Base-by-base conservation (phyloP, 768 basidiomycete species). In the Boletus eberwhitei region DNA sequence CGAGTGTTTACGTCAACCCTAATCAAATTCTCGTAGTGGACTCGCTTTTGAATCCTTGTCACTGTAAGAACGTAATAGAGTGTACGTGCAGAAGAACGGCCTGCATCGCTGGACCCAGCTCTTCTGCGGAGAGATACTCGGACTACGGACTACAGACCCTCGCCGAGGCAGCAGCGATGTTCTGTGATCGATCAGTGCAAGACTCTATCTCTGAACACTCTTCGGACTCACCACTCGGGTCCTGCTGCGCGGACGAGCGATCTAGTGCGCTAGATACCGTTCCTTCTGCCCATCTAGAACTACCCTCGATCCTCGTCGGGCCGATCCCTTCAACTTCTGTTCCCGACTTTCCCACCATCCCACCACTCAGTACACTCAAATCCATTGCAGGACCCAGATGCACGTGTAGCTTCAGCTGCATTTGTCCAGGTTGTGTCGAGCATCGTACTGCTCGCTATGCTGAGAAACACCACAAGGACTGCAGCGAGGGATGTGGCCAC, bases 401-500 rank as follows among this genome's bases (percentile, higher is more conserved):
- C 64, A 86, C 84, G 8, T 90, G 88, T 63, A 87, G 87, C 31
- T 67, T 81, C 40, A 71, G 73, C 38, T 91, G 88, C 63, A 77
- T 77, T 14, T 91, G 88, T 68, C 87, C 87, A 0, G 87, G 87
- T 34, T 91, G 88, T 64, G 66, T 80, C 11, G 77, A 86, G 60
- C 88, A 90, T 63, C 84, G 86, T n/a, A 81, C 83, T 1, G 53
- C 69, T 17, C 75, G 76, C 17, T 66, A 82, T 54, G 78, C 72
- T 19, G 75, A 75, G 41, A 57, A 55, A 36, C 66, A 71, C 21
- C 62, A 65, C 54, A 65, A 60, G 35, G 74, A 75, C 60, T 79
- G 77, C 42, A 61, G 74, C 17, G 76, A 81, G 43, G 79, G 78
- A 50, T 90, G 88, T 63, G 74, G 77, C 6, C 77, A 79, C 22